phyloP scores from a whole-genome alignment of 2,329 filamentous ascomycete species.

The Rhynchosporium agropyri region DNA sequence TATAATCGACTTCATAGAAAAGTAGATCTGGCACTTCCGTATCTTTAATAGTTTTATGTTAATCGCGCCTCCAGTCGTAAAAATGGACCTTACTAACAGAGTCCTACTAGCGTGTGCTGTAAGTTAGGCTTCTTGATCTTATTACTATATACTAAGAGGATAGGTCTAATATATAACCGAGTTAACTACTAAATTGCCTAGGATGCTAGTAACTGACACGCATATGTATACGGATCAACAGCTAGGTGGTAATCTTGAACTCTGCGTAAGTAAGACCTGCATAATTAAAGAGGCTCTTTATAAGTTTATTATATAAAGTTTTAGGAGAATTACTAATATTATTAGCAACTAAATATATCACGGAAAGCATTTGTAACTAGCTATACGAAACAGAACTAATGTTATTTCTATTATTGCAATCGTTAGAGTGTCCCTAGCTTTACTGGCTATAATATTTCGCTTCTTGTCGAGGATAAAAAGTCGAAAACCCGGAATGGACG shows the following conservation, averaged over 20 bases:
- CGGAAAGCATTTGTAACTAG: not conserved
- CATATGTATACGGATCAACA: not conserved
- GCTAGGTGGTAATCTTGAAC: conserved; percentile 5
- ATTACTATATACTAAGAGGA: conserved; percentile 6
- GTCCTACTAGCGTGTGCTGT: not conserved
- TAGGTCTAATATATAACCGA: conserved; percentile 1
- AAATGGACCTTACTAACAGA: not conserved
- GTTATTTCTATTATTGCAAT: conserved; percentile 4
- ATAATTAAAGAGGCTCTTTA: conserved; percentile 1
- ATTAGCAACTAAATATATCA: conserved; percentile 10
- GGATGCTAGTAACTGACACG: not conserved
- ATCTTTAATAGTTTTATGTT: not conserved
- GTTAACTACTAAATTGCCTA: conserved; percentile 3
- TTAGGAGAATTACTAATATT: not conserved
- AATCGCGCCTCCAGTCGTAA: not conserved
- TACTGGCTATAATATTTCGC: not conserved
- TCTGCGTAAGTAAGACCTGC: not conserved
- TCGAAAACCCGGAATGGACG: conserved; percentile 6
- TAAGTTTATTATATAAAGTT: conserved; percentile 1
- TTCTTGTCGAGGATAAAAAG: not conserved
- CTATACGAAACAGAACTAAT: conserved; percentile 1
- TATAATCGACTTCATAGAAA: not conserved
- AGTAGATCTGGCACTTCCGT: not conserved
- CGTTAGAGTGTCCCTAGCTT: conserved; percentile 2
- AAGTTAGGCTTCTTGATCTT: conserved; percentile 11